phyloP scores from a whole-genome alignment of 768 basidiomycete genomes.

The Imleria badia region DNA sequence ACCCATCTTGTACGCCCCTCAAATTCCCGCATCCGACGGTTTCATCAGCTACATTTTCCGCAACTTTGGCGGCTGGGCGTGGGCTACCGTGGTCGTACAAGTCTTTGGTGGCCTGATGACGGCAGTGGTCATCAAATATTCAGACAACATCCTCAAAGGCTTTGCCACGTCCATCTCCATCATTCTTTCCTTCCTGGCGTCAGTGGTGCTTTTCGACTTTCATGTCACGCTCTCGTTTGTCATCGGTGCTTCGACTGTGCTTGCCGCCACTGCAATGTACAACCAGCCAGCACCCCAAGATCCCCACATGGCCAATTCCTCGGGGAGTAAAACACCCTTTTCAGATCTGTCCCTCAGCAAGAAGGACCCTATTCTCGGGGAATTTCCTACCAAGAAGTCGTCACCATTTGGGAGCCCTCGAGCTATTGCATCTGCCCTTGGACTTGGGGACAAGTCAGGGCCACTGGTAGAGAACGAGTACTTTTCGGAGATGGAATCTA shows the following conservation, averaged over 20 bases:
- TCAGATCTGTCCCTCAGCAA: slow-evolving; percentile 46
- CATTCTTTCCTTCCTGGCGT: slow-evolving; percentile 92
- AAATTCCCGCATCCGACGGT: slow-evolving; percentile 43
- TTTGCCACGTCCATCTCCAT: slow-evolving; percentile 96
- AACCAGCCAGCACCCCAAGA: slow-evolving; percentile 63
- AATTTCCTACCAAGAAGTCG: slow-evolving; percentile 48
- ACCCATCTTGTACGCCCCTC: slow-evolving; percentile 64
- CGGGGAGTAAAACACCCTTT: slow-evolving; percentile 36
- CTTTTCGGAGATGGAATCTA: slow-evolving; percentile 42
- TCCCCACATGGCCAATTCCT: slow-evolving; percentile 32
- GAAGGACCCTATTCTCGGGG: slow-evolving; percentile 59
- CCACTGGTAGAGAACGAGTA: slow-evolving; percentile 28
- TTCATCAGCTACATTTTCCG: slow-evolving; percentile 65
- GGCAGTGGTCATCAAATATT: slow-evolving; percentile 95
- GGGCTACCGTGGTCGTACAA: slow-evolving; percentile 88
- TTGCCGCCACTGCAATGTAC: slow-evolving; percentile 92
- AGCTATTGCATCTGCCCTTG: slow-evolving; percentile 50
- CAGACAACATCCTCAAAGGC: slow-evolving; percentile 94
- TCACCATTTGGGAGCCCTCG: slow-evolving; percentile 52
- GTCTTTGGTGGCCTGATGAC: slow-evolving; percentile 93
- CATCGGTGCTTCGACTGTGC: slow-evolving; percentile 81
- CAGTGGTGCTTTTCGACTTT: slow-evolving; percentile 89
- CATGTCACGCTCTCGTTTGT: slow-evolving; percentile 84
- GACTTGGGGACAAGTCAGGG: slow-evolving; percentile 34
- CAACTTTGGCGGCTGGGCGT: slow-evolving; percentile 93